These are phyloP conservation scores for Polytrichum formosum DNA, from an alignment of 225 moss, liverwort and hornwort genomes.

Conservation along the genomic window DNA sequence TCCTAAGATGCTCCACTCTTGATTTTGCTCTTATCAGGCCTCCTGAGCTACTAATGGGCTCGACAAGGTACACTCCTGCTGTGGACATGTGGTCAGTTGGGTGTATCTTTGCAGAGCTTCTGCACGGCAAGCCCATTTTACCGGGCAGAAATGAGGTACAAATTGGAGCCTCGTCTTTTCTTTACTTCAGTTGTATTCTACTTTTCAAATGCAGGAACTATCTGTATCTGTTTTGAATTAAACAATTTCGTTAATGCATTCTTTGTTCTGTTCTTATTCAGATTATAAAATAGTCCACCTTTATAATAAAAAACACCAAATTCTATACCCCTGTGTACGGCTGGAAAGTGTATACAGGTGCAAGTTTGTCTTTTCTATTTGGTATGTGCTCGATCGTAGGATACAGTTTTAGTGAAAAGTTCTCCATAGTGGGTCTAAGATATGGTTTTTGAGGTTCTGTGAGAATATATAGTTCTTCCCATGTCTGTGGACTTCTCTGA, in stretches of 20 bases:
- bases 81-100: slow-evolving; percentile 99
- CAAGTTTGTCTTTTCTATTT: neutral
- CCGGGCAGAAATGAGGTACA: slow-evolving; percentile 88
- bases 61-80: slow-evolving; percentile 87
- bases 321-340: neutral
- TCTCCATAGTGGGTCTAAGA: too few relatives aligned
- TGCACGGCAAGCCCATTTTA: slow-evolving; percentile 90
- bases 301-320: too few relatives aligned
- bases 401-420: neutral
- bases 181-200: too few relatives aligned
- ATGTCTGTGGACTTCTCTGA: slow-evolving; percentile 6
- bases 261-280: too few relatives aligned
- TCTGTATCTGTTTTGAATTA: too few relatives aligned
- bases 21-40: slow-evolving; percentile 44
- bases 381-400: neutral
- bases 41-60: slow-evolving; percentile 94
- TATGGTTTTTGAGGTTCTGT: too few relatives aligned
- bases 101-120: slow-evolving; percentile 98
- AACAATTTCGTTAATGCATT: too few relatives aligned
- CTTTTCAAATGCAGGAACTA: too few relatives aligned
- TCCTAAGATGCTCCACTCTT: neutral
- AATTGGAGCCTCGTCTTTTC: slow-evolving; percentile 1
- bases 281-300: too few relatives aligned
- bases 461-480: too few relatives aligned
- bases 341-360: neutral